phyloP scores from a whole-genome alignment of 805 yeast species.

The Hanseniaspora clermontiae region DNA sequence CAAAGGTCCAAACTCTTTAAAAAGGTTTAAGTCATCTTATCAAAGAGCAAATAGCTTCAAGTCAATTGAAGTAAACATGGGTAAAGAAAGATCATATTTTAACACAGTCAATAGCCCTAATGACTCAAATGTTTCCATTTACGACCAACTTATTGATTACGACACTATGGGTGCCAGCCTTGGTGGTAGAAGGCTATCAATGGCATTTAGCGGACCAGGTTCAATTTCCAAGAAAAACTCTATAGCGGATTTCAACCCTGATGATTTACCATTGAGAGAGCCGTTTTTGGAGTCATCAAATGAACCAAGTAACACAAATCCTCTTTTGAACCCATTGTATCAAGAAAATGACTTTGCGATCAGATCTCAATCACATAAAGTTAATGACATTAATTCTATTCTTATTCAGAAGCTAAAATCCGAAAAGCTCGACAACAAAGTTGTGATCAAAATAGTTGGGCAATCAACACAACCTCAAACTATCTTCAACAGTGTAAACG shows the following conservation, averaged over 20 bases:
- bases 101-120: slow-evolving; percentile 27
- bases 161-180: slow-evolving; percentile 52
- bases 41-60: slow-evolving; percentile 67
- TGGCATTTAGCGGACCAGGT: slow-evolving; percentile 21
- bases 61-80: slow-evolving; percentile 35
- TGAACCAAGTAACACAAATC: background rate
- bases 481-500: slow-evolving; percentile 63
- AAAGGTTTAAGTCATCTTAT: slow-evolving; percentile 67
- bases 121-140: slow-evolving; percentile 13
- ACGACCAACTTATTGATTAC: slow-evolving; percentile 58
- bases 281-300: background rate
- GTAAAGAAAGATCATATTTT: slow-evolving; percentile 47
- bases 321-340: slow-evolving; percentile 1
- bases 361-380: slow-evolving; percentile 36
- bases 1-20: slow-evolving; percentile 54
- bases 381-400: slow-evolving; percentile 32
- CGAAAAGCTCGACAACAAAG: slow-evolving; percentile 58
- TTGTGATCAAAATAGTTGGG: slow-evolving; percentile 62
- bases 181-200: slow-evolving; percentile 52
- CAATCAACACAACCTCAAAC: slow-evolving; percentile 74
- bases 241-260: background rate
- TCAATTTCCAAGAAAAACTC: background rate
- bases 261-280: background rate
- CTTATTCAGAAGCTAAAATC: slow-evolving; percentile 47
- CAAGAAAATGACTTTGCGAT: slow-evolving; percentile 24